Percentiles rank a stretch among this genome's conserved stretches.
These are phyloP conservation scores for Mycena filopes DNA, from an alignment of 768 basidiomycete species.

Conservation along the genomic window DNA sequence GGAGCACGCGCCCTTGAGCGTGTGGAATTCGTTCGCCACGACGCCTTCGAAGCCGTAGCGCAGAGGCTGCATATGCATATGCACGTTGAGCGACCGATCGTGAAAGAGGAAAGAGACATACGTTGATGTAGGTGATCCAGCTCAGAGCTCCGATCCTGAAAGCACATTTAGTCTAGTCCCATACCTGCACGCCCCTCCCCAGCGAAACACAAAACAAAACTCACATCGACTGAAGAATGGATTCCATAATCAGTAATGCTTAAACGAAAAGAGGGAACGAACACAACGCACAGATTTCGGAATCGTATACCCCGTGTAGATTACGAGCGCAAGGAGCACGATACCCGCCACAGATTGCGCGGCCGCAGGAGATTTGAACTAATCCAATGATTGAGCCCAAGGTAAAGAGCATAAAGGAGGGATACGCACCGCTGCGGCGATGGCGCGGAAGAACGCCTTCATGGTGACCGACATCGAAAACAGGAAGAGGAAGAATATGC, in stretches of 20 bases:
- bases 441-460: constrained; percentile 70
- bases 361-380: constrained; percentile 55
- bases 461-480: constrained; percentile 65
- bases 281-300: constrained; percentile 47
- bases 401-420: no score
- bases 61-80: constrained; percentile 61
- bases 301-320: constrained; percentile 65
- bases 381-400: no score
- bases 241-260: no score
- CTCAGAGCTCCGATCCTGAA: constrained; percentile 63
- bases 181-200: no score
- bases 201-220: background rate
- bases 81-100: constrained; percentile 24
- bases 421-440: constrained; percentile 49
- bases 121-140: constrained; percentile 65
- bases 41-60: constrained; percentile 80
- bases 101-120: constrained; percentile 32
- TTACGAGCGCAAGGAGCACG: constrained; percentile 58
- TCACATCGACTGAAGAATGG: constrained; percentile 29
- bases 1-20: constrained; percentile 69
- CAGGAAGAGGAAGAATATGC: constrained; percentile 60
- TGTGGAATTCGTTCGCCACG: constrained; percentile 85
- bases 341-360: constrained; percentile 56
- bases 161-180: no score
- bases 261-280: background rate